Conservation (phyloP, 495 filamentous ascomycete species). For the Neurospora intermedia region DNA sequence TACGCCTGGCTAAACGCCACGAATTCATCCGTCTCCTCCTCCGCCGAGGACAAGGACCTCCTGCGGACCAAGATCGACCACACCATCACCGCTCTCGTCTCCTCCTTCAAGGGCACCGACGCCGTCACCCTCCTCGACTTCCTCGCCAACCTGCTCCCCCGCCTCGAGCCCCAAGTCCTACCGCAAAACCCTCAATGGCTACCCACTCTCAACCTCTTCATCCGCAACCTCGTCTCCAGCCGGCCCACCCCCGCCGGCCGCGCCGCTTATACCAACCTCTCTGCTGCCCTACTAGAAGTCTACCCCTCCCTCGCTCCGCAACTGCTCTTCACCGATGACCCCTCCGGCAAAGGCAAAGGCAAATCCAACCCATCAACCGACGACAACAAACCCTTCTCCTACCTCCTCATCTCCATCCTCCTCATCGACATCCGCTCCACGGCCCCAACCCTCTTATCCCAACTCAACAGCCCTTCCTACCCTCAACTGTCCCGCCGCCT, state of each 20-base stretch:
- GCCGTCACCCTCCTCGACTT: slow-evolving; percentile 39
- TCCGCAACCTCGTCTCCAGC: slow-evolving; percentile 33
- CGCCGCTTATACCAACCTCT: slow-evolving; percentile 38
- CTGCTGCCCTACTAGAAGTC: slow-evolving; percentile 40
- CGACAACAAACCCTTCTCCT: slow-evolving; percentile 46
- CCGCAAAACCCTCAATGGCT: slow-evolving; percentile 34
- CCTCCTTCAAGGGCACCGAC: slow-evolving; percentile 40
- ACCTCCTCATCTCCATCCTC: slow-evolving; percentile 49
- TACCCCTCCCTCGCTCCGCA: slow-evolving; percentile 33
- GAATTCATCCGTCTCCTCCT: background rate
- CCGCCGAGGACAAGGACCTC: slow-evolving; percentile 11
- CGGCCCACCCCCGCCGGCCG: slow-evolving; percentile 37
- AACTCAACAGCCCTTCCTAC: slow-evolving; percentile 42
- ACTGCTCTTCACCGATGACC: slow-evolving; percentile 35
- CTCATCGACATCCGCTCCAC: slow-evolving; percentile 52
- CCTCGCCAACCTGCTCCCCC: slow-evolving; percentile 32
- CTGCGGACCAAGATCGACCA: slow-evolving; percentile 33
- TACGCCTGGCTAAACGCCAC: slow-evolving; percentile 39
- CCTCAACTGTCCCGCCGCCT: slow-evolving; percentile 37
- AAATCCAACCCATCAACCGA: background rate
- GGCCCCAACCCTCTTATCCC: slow-evolving; percentile 47
- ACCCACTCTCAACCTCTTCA: slow-evolving; percentile 23
- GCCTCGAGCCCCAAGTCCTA: slow-evolving; percentile 25
- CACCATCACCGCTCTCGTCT: slow-evolving; percentile 31
- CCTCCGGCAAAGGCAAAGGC: background rate